phyloP scores from a whole-genome alignment of 1,284 basidiomycete species.

The Pseudozyma thailandica region DNA sequence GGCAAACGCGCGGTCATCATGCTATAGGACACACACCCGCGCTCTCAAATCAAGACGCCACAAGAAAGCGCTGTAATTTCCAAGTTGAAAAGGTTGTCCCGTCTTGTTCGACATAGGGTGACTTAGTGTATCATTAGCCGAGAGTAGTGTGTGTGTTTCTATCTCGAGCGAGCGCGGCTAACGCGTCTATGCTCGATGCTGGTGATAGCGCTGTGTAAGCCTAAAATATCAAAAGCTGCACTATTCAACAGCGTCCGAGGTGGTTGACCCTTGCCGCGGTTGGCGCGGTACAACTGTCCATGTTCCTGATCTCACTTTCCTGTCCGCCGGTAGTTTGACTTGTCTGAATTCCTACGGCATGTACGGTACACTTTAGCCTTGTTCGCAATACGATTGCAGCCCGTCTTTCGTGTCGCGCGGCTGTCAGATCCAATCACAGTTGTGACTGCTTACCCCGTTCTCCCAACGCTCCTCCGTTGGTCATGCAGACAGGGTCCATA shows the following conservation, averaged over 20 bases:
- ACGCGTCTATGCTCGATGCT: neutral
- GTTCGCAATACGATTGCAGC: neutral
- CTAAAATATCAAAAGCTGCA: too few species aligned
- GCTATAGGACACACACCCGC: too few species aligned
- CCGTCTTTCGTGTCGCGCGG: neutral
- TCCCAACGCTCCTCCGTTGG: too few species aligned
- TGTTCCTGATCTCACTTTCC: neutral
- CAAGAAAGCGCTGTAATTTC: too few species aligned
- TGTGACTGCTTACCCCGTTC: neutral
- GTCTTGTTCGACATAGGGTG: neutral
- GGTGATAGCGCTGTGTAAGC: too few species aligned
- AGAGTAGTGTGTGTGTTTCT: too few species aligned
- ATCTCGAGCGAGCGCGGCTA: neutral
- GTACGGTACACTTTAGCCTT: too few species aligned
- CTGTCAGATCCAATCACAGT: neutral
- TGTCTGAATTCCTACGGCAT: neutral
- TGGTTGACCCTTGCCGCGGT: constrained; percentile 10
- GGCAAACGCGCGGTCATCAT: constrained; percentile 20
- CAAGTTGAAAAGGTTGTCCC: too few species aligned
- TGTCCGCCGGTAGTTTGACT: constrained; percentile 9
- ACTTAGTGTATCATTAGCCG: too few species aligned
- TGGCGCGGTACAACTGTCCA: constrained; percentile 11
- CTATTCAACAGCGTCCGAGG: too few species aligned
- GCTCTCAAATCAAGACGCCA: too few species aligned
- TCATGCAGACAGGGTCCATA: too few species aligned